phyloP scores from a whole-genome alignment of 768 basidiomycete genomes.

The Boletus vinaceobasis region DNA sequence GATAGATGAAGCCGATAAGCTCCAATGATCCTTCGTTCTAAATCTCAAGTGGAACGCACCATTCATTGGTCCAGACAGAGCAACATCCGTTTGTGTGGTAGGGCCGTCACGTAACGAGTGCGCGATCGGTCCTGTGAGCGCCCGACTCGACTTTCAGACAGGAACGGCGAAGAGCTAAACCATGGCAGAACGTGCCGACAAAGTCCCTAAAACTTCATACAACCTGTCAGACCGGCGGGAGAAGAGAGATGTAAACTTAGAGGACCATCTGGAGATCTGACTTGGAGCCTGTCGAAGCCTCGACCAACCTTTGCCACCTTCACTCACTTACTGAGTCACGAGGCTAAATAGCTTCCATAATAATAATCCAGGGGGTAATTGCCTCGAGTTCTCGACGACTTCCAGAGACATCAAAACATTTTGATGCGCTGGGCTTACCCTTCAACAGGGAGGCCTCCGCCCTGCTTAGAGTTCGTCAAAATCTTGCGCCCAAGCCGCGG shows the following conservation, averaged over 20 bases:
- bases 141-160: slow-evolving; percentile 9
- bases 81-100: slow-evolving; percentile 12
- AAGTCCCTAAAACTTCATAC: slow-evolving; percentile 21
- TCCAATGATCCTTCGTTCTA: slow-evolving; percentile 20
- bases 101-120: slow-evolving; percentile 20
- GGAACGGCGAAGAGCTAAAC: slow-evolving; percentile 15
- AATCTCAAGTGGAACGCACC: slow-evolving; percentile 12
- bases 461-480: neutral
- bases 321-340: slow-evolving; percentile 13
- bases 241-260: slow-evolving; percentile 18
- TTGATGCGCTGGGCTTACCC: neutral
- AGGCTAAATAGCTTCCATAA: slow-evolving; percentile 25
- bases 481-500: neutral
- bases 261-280: slow-evolving; percentile 21
- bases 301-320: slow-evolving; percentile 13
- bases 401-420: slow-evolving; percentile 10
- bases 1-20: slow-evolving; percentile 26
- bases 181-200: slow-evolving; percentile 24
- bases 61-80: slow-evolving; percentile 12
- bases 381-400: slow-evolving; percentile 16
- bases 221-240: slow-evolving; percentile 23
- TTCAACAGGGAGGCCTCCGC: neutral
- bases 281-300: slow-evolving; percentile 10
- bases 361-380: slow-evolving; percentile 15
- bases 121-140: slow-evolving; percentile 11